These are phyloP conservation scores for Tranzscheliella williamsii DNA, from an alignment of 1,284 basidiomycete species.

Conservation along the genomic window DNA sequence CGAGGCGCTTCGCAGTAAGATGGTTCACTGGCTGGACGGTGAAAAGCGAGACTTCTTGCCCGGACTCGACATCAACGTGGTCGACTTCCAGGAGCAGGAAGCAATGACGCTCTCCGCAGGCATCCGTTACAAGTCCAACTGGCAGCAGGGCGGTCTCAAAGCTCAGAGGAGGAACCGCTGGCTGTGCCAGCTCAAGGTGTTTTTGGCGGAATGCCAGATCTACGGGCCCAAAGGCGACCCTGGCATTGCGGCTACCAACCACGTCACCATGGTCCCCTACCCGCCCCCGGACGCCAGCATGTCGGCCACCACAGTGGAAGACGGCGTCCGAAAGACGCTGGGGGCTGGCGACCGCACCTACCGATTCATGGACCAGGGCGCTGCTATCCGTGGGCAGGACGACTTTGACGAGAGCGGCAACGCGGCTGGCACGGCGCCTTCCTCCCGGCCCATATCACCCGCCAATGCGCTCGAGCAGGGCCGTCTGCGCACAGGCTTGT, in stretches of 20 bases:
- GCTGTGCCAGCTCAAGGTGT: slow-evolving; percentile 80
- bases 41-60: slow-evolving; percentile 61
- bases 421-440: slow-evolving; percentile 25
- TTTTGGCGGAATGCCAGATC: slow-evolving; percentile 73
- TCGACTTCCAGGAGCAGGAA: slow-evolving; percentile 79
- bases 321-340: slow-evolving; percentile 20
- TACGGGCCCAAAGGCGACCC: slow-evolving; percentile 72
- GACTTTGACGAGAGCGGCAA: slow-evolving; percentile 28
- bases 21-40: slow-evolving; percentile 76
- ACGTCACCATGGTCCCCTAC: slow-evolving; percentile 26
- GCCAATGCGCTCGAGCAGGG: slow-evolving; percentile 39
- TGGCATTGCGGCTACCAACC: slow-evolving; percentile 8
- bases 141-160: slow-evolving; percentile 73
- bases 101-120: slow-evolving; percentile 78
- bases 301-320: slow-evolving; percentile 15
- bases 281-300: slow-evolving; percentile 18
- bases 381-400: slow-evolving; percentile 19
- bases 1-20: slow-evolving; percentile 74
- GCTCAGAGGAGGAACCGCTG: slow-evolving; percentile 81
- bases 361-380: slow-evolving; percentile 35
- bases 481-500: slow-evolving; percentile 19
- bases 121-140: slow-evolving; percentile 89
- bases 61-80: slow-evolving; percentile 57
- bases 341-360: slow-evolving; percentile 26
- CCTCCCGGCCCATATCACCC: slow-evolving; percentile 29